These are phyloP conservation scores for Bolboschoenus planiculmis DNA, from an alignment of 176 grass and related monocot species.

Conservation along the genomic window DNA sequence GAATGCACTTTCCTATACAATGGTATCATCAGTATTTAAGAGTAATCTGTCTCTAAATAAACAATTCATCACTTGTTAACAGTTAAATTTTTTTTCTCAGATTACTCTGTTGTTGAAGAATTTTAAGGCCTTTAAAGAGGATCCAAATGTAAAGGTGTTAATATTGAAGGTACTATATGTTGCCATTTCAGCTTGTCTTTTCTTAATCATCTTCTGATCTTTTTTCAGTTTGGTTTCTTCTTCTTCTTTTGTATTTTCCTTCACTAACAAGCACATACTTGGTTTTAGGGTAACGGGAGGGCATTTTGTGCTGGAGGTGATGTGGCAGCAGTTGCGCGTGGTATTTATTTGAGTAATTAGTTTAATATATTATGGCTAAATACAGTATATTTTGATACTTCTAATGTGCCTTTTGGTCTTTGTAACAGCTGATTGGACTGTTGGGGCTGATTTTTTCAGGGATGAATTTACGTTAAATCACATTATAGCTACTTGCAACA, in stretches of 20 bases:
- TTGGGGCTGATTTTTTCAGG: slow-evolving; percentile 64
- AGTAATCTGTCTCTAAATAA: not conserved
- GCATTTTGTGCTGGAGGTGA: slow-evolving; percentile 99
- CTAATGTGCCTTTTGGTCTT: slow-evolving; percentile 18
- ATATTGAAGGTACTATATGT: slow-evolving; percentile 62
- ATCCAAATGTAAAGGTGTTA: slow-evolving; percentile 60
- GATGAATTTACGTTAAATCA: slow-evolving; percentile 80
- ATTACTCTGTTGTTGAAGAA: slow-evolving; percentile 55
- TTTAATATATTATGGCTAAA: not conserved
- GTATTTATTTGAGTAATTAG: slow-evolving; percentile 32
- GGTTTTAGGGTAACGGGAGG: slow-evolving; percentile 83
- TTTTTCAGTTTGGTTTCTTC: not conserved
- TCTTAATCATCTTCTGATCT: not conserved
- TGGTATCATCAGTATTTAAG: slow-evolving; percentile 38
- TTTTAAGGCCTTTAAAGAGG: slow-evolving; percentile 58
- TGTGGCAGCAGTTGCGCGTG: slow-evolving; percentile 51
- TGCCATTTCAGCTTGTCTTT: not conserved
- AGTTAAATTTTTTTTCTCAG: slow-evolving; percentile 31
- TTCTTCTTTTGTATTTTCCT: not conserved
- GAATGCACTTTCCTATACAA: slow-evolving; percentile 68
- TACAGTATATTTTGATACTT: slow-evolving; percentile 5
- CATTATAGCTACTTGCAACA: slow-evolving; percentile 76
- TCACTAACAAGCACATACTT: slow-evolving; percentile 9
- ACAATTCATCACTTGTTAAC: slow-evolving; percentile 2
- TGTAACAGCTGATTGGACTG: slow-evolving; percentile 65